Evolutionary conservation across 2,329 filamentous ascomycete genomes (phyloP).

Genomic region (Cercospora berteroae): DNA sequence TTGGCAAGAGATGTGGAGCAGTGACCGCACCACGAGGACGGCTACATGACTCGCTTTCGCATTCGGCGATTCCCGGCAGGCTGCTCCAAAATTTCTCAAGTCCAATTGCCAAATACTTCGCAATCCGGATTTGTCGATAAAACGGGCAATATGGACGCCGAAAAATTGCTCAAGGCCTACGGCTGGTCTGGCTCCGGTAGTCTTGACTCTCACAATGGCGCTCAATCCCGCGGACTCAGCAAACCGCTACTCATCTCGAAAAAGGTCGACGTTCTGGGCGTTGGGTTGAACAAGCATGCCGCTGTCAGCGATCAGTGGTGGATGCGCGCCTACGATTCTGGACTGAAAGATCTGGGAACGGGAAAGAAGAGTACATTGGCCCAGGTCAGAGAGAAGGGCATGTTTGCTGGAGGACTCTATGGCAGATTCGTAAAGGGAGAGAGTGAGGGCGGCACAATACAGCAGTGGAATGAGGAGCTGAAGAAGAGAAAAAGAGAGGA

Average conservation of each 20-base stretch:
- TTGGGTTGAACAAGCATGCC: slow-evolving; percentile 70
- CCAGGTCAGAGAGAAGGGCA: slow-evolving; percentile 48
- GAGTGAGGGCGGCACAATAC: slow-evolving; percentile 68
- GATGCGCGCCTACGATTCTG: slow-evolving; percentile 90
- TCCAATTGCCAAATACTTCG: background rate
- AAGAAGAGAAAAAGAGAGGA: slow-evolving; percentile 19
- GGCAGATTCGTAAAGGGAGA: slow-evolving; percentile 82
- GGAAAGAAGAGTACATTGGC: slow-evolving; percentile 59
- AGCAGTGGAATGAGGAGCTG: slow-evolving; percentile 17
- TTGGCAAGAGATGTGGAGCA: background rate
- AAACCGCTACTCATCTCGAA: slow-evolving; percentile 80
- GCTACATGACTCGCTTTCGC: background rate
- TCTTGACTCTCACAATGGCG: slow-evolving; percentile 65
- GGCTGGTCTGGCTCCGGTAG: slow-evolving; percentile 89
- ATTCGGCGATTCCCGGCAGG: background rate
- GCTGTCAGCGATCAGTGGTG: slow-evolving; percentile 84
- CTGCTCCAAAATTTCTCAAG: background rate
- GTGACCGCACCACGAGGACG: background rate
- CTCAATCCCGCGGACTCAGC: slow-evolving; percentile 64
- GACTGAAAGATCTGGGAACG: slow-evolving; percentile 69
- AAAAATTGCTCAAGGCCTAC: slow-evolving; percentile 76
- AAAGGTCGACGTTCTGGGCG: slow-evolving; percentile 75
- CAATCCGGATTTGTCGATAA: background rate
- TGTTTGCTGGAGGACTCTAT: slow-evolving; percentile 63
- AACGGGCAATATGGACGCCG: slow-evolving; percentile 67